These are phyloP conservation scores for Leccinellum albellum DNA, from an alignment of 768 basidiomycete species.

Conservation along the genomic window DNA sequence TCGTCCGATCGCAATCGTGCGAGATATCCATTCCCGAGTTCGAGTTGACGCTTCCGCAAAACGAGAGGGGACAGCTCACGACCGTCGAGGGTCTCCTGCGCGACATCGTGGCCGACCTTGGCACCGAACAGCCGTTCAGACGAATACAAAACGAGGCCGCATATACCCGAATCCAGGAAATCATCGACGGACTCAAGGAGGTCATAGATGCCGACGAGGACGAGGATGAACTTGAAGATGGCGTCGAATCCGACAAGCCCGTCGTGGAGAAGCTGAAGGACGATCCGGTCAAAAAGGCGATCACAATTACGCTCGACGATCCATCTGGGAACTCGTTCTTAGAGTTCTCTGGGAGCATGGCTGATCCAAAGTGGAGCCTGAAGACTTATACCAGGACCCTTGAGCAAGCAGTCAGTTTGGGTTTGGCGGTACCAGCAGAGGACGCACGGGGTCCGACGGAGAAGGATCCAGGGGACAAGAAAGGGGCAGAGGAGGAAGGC, in stretches of 20 bases:
- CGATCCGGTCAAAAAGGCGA: constrained; percentile 58
- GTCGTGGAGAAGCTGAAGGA: constrained; percentile 34
- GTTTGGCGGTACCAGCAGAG: constrained; percentile 57
- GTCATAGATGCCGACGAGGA: constrained; percentile 63
- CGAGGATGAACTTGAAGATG: constrained; percentile 37
- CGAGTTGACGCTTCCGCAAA: constrained; percentile 83
- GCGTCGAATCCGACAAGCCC: constrained; percentile 22
- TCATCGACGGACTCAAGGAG: constrained; percentile 62
- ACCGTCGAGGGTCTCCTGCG: constrained; percentile 91
- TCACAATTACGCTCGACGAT: constrained; percentile 87
- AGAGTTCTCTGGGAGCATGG: constrained; percentile 81
- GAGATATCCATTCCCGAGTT: constrained; percentile 83
- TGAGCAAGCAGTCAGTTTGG: constrained; percentile 78
- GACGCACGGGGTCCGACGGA: constrained; percentile 11
- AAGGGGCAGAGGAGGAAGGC: constrained; percentile 15
- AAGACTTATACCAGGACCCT: constrained; percentile 74
- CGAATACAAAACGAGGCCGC: constrained; percentile 70
- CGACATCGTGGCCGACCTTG: constrained; percentile 77
- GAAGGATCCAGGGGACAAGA: background rate
- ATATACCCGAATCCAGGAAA: constrained; percentile 67
- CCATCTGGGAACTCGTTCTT: constrained; percentile 96
- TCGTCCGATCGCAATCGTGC: constrained; percentile 84
- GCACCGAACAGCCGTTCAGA: constrained; percentile 78
- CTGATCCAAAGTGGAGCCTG: constrained; percentile 92
- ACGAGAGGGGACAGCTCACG: constrained; percentile 86